phyloP scores from a whole-genome alignment of 2,329 filamentous ascomycete species.

The Arthrinium phaeospermum region DNA sequence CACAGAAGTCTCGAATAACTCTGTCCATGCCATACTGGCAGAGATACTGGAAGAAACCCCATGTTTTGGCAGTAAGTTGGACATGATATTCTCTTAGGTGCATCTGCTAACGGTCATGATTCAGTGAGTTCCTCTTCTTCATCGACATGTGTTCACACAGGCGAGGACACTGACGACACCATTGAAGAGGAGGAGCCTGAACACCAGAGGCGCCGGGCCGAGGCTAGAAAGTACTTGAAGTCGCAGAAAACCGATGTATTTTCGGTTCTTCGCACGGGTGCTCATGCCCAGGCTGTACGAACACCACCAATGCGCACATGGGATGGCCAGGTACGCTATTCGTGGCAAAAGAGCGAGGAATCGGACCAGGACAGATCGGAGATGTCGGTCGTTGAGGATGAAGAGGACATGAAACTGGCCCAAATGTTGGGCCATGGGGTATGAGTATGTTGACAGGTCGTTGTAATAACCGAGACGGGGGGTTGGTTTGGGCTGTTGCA shows the following conservation, averaged over 20 bases:
- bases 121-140: neutral
- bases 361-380: neutral
- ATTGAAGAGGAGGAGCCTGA: neutral
- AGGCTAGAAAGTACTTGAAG: neutral
- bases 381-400: neutral
- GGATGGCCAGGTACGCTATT: neutral
- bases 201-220: neutral
- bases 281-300: neutral
- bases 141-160: neutral
- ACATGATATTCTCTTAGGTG: neutral
- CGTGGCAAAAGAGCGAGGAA: neutral
- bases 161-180: neutral
- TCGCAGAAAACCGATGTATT: neutral
- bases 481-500: neutral
- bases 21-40: neutral
- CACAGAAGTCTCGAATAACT: neutral
- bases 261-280: neutral
- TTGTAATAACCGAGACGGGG: neutral
- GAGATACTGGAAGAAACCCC: neutral
- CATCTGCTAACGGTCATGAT: neutral
- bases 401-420: constrained; percentile 4
- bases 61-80: neutral
- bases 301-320: neutral
- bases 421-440: neutral
- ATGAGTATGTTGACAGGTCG: neutral